Base-by-base conservation (phyloP, 768 basidiomycete genomes). In the Royoungia palumana region DNA sequence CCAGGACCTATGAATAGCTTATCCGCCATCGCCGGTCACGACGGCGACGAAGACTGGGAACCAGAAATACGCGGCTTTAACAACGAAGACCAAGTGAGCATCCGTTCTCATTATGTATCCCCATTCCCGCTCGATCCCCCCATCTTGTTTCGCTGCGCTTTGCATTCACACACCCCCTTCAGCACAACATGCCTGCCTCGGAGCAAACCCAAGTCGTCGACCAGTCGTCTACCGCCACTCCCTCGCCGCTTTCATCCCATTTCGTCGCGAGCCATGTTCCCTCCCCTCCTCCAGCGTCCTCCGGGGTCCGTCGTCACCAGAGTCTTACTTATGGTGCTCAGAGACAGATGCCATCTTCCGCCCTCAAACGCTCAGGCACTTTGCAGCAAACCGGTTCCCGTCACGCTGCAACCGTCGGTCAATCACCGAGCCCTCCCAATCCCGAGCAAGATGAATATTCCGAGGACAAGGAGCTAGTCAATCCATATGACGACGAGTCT, bases 11-110 rank as follows among this genome's bases (percentile, higher is more conserved):
- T 91, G 68, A 91, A 90, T 60, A 91, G 87, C 65, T 80, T 93
- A 45, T 80, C 86, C 30, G 87, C 87, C 46, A 92, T 93, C 67
- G 82, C 87, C 44, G 89, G 88, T 35, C 85, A 89, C 60, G 89
- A 93, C 58, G 88, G 85, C 57, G 89, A 90, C 51, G 89, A 93
- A 55, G 86, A 89, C 47, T 93, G 90, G 90, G 87, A 89, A 65
- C 72, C 76, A 36, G 81, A 82, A 35, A 76, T 84, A 67, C 68
- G 75, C 17, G 78, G 75, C 68, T 69, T 79, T 64, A 70, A 72
- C 12, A 73, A 80, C 50, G 84, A 83, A 44, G 87, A 87, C 27
- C 86, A 88, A 69, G 89, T 87, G 53, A 55, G 70, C 61, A 20
- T 20, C 49, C 27, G 35, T 41, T 14, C 46, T 48, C 24, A 21